A percentile compares a stretch with the other conserved stretches of the same genome.
phyloP scores from a whole-genome alignment of 768 basidiomycete species.

The Kwoniella mangroviensis region DNA sequence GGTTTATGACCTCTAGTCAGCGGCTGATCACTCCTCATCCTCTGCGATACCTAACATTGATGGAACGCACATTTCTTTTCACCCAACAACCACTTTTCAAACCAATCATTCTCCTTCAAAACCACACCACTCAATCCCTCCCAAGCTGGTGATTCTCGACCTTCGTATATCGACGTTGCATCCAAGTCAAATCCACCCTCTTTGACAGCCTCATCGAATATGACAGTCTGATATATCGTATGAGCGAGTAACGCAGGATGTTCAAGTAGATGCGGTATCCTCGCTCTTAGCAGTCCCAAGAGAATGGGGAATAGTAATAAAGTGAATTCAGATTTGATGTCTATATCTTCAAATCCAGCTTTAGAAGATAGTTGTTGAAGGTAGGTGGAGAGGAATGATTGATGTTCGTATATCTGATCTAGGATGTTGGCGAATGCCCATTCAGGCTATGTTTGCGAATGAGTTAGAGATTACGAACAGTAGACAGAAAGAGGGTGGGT shows the following conservation, averaged over 20 bases:
- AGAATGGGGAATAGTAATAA: conserved; percentile 76
- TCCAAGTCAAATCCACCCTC: conserved; percentile 74
- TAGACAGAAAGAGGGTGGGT: background rate
- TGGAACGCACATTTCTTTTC: conserved; percentile 78
- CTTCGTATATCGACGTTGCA: conserved; percentile 46
- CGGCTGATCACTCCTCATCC: no score
- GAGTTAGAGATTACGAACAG: background rate
- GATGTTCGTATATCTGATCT: conserved; percentile 84
- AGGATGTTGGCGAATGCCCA: conserved; percentile 94
- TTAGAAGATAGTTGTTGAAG: conserved; percentile 72
- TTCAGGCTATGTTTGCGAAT: conserved; percentile 70
- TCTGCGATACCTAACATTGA: no score
- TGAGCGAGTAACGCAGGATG: conserved; percentile 89
- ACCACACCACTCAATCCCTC: conserved; percentile 80
- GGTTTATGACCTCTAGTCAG: background rate
- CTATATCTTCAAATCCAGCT: conserved; percentile 68
- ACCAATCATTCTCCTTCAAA: conserved; percentile 84
- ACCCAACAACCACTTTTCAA: conserved; percentile 83
- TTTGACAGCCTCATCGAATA: conserved; percentile 78
- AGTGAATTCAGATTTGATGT: conserved; percentile 88
- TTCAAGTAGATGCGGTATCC: conserved; percentile 72
- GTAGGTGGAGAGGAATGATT: conserved; percentile 73
- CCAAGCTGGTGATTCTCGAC: conserved; percentile 61
- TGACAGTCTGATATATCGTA: conserved; percentile 87
- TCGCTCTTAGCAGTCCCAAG: conserved; percentile 72